These are phyloP conservation scores for Aegle marmelos DNA, from an alignment of 345 rosid species.

Conservation along the genomic window DNA sequence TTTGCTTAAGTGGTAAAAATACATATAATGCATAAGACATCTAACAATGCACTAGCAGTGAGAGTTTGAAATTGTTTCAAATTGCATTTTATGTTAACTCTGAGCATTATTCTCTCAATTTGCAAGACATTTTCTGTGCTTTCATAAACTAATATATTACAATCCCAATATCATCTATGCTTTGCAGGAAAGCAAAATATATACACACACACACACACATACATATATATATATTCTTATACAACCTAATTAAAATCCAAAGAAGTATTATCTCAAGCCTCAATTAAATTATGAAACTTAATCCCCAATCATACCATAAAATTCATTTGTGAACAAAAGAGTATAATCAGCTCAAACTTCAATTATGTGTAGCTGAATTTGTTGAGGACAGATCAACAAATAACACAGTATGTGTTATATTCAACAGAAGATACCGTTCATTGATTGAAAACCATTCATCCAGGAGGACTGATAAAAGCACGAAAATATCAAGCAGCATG, in stretches of 20 bases:
- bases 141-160: neutral
- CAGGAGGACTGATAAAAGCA: constrained; percentile 2
- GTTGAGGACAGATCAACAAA: neutral
- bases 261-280: neutral
- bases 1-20: neutral
- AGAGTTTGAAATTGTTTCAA: neutral
- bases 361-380: neutral
- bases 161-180: constrained; percentile 1
- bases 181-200: neutral
- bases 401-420: neutral
- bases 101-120: neutral
- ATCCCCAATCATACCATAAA: neutral
- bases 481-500: constrained; percentile 7
- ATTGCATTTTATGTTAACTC: neutral
- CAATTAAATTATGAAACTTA: neutral
- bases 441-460: neutral
- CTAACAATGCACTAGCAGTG: neutral
- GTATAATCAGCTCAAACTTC: neutral
- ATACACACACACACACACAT: too few species aligned
- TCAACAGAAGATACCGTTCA: neutral
- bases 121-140: neutral
- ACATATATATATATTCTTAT: too few species aligned
- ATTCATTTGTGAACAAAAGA: neutral
- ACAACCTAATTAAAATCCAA: neutral
- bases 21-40: neutral